Conservation (phyloP, 306 rosid species). For the Acacia crassicarpa region DNA sequence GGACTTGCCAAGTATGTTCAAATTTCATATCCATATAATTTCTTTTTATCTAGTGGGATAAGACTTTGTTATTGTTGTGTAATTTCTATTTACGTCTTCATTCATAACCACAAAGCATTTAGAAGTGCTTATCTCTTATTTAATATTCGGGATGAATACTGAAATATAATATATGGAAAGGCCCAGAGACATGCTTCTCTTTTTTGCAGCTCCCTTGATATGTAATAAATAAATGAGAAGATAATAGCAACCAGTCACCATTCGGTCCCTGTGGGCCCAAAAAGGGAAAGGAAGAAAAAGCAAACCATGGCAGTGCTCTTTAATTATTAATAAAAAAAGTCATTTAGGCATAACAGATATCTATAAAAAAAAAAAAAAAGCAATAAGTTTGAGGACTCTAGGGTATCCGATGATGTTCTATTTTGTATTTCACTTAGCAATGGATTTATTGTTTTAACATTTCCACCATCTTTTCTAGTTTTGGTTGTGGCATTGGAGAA, state of each 20-base stretch:
- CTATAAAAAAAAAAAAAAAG: not conserved
- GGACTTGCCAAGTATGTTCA: constrained; percentile 87
- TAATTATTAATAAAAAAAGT: constrained; percentile 16
- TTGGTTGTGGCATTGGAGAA: constrained; percentile 92
- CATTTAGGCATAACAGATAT: constrained; percentile 3
- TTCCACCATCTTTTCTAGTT: constrained; percentile 48
- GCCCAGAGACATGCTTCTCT: not conserved
- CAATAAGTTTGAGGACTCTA: constrained; percentile 13
- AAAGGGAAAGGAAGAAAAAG: not conserved
- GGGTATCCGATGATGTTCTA: not conserved
- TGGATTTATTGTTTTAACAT: constrained; percentile 16
- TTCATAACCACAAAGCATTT: not conserved
- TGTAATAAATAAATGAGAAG: not conserved
- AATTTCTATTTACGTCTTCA: constrained; percentile 16
- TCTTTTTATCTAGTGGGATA: not conserved
- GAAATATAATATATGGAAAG: not conserved
- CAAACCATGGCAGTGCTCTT: not conserved
- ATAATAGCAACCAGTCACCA: not conserved
- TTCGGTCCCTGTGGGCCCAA: too few relatives aligned
- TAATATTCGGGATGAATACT: not conserved
- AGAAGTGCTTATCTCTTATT: not conserved
- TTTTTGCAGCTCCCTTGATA: not conserved
- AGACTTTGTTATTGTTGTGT: not conserved
- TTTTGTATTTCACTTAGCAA: constrained; percentile 11
- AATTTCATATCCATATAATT: constrained; percentile 14